Evolutionary conservation across 1,284 basidiomycete species (phyloP), one percentile per base, ranked within the genome.

Genomic region (Phaffia rhodozyma): DNA sequence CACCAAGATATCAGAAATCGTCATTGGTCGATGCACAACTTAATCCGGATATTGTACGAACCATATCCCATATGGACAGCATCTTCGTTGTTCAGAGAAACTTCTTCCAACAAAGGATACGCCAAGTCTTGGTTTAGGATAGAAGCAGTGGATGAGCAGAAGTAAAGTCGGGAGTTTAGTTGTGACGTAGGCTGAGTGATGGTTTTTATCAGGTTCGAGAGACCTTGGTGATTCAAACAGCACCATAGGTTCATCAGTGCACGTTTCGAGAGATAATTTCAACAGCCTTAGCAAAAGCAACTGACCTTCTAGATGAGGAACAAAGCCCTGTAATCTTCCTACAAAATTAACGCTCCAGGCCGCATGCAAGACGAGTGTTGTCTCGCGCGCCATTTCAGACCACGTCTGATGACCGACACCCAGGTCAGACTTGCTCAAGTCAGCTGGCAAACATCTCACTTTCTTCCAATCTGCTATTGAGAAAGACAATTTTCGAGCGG

Each of bases 311-410:
- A 55, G 7, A 30, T 55, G 54, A 3, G 54, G 54, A n/a, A 55
- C 54, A 32, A 55, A 55, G 29, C 54, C 54, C 18, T 55, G 29
- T 23, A 55, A 55, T 27, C 54, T 29, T n/a, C 54, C 29, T 6
- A 32, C 54, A n/a, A 55, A 55, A 34, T 55, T 55, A 27, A 55
- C 54, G 21, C 23, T 27, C 54, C 54, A 55, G 32, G 54, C 54
- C 5, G 54, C 16, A 32, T 55, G 54, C n/a, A 55, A 11, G 7
- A 55, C 54, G 4, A 55, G 29, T 34, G 54, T 32, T n/a, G 54
- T 55, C 7, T 55, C 38, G 38, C 38, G 38, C 38, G 38, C 38
- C 38, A 43, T 2, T 43, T 43, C 38, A 16, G 38, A 43, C 38
- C 38, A 43, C 38, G 16, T 43, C 38, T 43, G 7, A 43, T 43